Evolutionary conservation across 177 flowering plant species (phyloP).

Genomic region (Tripterygium wilfordii): DNA sequence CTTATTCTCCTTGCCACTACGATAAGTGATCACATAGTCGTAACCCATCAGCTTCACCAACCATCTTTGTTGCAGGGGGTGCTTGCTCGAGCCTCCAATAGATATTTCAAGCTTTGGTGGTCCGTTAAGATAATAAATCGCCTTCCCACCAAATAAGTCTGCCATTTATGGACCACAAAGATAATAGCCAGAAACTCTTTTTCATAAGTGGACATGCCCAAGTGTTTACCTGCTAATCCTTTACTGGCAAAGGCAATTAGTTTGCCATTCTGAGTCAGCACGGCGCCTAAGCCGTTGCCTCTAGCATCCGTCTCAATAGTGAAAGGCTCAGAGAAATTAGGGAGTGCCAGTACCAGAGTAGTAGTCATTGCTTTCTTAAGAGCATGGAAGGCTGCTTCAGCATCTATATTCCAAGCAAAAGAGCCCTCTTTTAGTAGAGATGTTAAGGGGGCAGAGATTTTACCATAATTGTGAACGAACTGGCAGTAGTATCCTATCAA

Average conservation of each 20-base stretch:
- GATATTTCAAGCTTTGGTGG: not conserved
- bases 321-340: not conserved
- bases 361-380: not conserved
- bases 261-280: not conserved
- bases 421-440: not conserved
- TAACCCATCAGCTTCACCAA: not conserved
- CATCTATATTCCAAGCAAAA: not conserved
- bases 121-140: not conserved
- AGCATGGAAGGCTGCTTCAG: not conserved
- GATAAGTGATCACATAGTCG: not conserved
- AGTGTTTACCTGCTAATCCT: not conserved
- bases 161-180: not conserved
- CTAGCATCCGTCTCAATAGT: not conserved
- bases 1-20: not conserved
- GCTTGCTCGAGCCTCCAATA: not conserved
- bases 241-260: not conserved
- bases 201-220: not conserved
- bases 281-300: too few species aligned
- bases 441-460: not conserved
- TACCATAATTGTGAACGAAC: not conserved
- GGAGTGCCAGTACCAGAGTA: not conserved
- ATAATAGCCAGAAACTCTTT: not conserved
- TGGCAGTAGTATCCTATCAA: not conserved
- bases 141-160: not conserved
- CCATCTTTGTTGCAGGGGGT: not conserved